These are phyloP conservation scores for Lachnellula cervina DNA, from an alignment of 2,329 filamentous ascomycete genomes.

Conservation along the genomic window DNA sequence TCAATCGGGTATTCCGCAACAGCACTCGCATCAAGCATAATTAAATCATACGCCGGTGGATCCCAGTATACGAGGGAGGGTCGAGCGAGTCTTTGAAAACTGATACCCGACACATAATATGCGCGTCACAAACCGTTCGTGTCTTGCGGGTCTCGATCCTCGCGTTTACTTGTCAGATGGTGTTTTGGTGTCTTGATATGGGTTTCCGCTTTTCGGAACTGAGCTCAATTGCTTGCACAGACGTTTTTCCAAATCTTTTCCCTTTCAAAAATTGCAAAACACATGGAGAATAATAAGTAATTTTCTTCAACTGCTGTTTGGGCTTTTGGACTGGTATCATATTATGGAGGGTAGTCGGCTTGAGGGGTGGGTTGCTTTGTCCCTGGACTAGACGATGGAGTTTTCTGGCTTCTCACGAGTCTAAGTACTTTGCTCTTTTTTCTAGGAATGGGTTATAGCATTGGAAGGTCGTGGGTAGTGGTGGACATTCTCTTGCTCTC, in stretches of 20 bases:
- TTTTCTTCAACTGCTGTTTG: slow-evolving; percentile 8
- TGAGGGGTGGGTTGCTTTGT: background rate
- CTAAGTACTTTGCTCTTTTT: background rate
- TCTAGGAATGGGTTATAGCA: background rate
- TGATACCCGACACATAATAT: slow-evolving; percentile 57
- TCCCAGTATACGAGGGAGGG: slow-evolving; percentile 25
- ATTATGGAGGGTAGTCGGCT: background rate
- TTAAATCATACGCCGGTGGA: slow-evolving; percentile 14
- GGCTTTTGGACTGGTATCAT: background rate
- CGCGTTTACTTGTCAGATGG: slow-evolving; percentile 25
- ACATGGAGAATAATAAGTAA: slow-evolving; percentile 23
- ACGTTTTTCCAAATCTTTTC: slow-evolving; percentile 12
- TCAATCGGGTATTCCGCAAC: slow-evolving; percentile 73
- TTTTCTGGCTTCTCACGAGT: background rate
- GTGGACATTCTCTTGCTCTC: background rate
- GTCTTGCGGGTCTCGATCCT: slow-evolving; percentile 28
- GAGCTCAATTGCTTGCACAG: slow-evolving; percentile 13
- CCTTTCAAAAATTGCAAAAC: slow-evolving; percentile 21
- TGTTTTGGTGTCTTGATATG: slow-evolving; percentile 30
- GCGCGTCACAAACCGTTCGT: slow-evolving; percentile 21
- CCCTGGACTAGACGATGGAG: background rate
- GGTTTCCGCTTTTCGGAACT: slow-evolving; percentile 16
- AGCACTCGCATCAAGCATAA: slow-evolving; percentile 75
- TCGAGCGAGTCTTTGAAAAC: slow-evolving; percentile 34
- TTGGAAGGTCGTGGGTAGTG: background rate